Evolutionary conservation across 305 asterid genomes (phyloP), one percentile per base, ranked within the genome.

Genomic region (Ilex paraguariensis): DNA sequence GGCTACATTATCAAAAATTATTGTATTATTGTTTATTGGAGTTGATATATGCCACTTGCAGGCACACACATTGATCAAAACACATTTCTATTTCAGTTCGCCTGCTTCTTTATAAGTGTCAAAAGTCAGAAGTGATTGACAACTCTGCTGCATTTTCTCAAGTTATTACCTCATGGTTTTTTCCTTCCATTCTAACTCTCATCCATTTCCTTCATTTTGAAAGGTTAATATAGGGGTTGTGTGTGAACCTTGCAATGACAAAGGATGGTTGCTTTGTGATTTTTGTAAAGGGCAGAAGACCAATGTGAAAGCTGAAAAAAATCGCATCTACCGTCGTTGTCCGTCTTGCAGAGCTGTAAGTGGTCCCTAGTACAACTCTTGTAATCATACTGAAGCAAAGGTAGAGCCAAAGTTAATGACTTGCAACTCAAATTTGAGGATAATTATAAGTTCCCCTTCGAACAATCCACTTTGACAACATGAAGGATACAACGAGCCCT

Each of bases 331-430:
- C 59, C 89, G 96, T 3, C 87, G 94, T 0, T 88, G 96, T 78
- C 95, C 98, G 4, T 64, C 89, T 63, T 86, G 98, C 55, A 78
- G 77, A 82, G 96, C 95, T 31, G 95, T 86, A 74, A 85, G 95
- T 74, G 13, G 33, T n/a, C 50, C 10, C 52, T 46, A 10, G 7
- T 46, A 3, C 15, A 46, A 4, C 15, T 13, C 15, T 10, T 46
- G 13, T 11, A 46, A 46, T 36, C 42, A 46, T 46, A 12, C 16
- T 46, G 0, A 7, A 13, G 15, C 6, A 36, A 36, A 36, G 6
- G 7, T 4, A 36, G 9, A 36, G 42, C 42, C 42, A 46, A 46
- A 46, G 52, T 46, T 11, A 12, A 10, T 13, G 10, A 46, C 13
- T 3, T 46, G 15, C 5, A 46, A 46, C 5, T 13, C 52, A 42